Percentiles rank a stretch among this genome's conserved stretches.
Evolutionary conservation across 768 basidiomycete genomes (phyloP).

Genomic region (Calocybe cyanea): DNA sequence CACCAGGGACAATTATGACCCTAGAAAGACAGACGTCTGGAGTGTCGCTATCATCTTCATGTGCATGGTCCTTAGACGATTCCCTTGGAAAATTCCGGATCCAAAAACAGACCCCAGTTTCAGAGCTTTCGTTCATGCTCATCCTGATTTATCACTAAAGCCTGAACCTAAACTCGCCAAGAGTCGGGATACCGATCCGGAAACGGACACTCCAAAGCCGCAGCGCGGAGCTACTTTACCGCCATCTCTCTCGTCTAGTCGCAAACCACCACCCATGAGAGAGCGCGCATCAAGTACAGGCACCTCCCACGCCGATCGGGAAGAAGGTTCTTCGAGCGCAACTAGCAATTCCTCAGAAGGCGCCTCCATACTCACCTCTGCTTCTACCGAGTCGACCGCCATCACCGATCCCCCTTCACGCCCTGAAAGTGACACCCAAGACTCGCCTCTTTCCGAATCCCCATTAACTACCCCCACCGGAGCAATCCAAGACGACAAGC

Average conservation of each 20-base stretch:
- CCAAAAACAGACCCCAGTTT: constrained; percentile 89
- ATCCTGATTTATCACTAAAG: constrained; percentile 74
- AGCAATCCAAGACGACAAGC: not conserved
- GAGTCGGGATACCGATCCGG: constrained; percentile 11
- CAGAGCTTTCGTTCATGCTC: constrained; percentile 86
- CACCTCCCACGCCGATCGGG: constrained; percentile 15
- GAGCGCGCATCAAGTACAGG: constrained; percentile 34
- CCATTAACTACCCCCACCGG: constrained; percentile 25
- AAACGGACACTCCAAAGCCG: constrained; percentile 12
- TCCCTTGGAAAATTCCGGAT: constrained; percentile 99
- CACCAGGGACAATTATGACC: constrained; percentile 77
- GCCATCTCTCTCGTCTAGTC: constrained; percentile 19
- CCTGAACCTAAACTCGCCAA: constrained; percentile 35
- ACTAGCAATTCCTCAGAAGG: constrained; percentile 38
- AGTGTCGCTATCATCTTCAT: constrained; percentile 97
- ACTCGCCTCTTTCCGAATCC: constrained; percentile 5
- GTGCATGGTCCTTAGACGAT: constrained; percentile 96
- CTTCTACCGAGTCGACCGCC: constrained; percentile 42
- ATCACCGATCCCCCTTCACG: constrained; percentile 49
- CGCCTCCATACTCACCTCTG: constrained; percentile 40
- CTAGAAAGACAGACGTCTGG: constrained; percentile 98
- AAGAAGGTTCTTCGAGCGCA: constrained; percentile 30
- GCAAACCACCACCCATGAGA: constrained; percentile 16
- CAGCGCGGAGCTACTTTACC: constrained; percentile 37
- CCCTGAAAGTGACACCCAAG: constrained; percentile 28